Evolutionary conservation across 345 rosid genomes (phyloP).

Genomic region (Odontarrhena argentea): DNA sequence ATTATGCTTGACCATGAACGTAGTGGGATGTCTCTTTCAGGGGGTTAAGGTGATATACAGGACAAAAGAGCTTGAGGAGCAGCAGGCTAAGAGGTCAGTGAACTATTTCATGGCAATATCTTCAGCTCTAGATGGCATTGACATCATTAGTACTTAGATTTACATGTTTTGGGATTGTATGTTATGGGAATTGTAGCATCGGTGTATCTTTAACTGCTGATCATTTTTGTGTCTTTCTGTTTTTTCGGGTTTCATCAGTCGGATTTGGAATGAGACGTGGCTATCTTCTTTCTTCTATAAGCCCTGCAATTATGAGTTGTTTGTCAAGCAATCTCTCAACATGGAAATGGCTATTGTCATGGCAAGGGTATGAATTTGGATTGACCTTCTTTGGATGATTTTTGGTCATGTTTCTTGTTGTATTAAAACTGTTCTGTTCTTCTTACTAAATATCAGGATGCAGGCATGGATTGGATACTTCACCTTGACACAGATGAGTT

Average conservation of each 20-base stretch:
- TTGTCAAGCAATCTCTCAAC: conserved; percentile 97
- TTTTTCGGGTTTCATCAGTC: conserved; percentile 50
- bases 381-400: conserved; percentile 28
- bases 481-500: conserved; percentile 96
- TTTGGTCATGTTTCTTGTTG: conserved; percentile 17
- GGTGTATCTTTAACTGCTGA: conserved; percentile 23
- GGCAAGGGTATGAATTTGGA: conserved; percentile 85
- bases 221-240: background rate
- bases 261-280: conserved; percentile 99
- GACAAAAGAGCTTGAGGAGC: conserved; percentile 85
- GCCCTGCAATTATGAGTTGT: conserved; percentile 95
- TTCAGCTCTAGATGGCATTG: conserved; percentile 9
- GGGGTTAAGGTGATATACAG: conserved; percentile 86
- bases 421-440: conserved; percentile 9
- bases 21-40: conserved; percentile 45
- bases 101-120: background rate
- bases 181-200: background rate
- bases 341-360: conserved; percentile 99
- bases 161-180: conserved; percentile 12
- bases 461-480: conserved; percentile 87
- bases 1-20: conserved; percentile 1
- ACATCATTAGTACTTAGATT: background rate
- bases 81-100: conserved; percentile 82
- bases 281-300: conserved; percentile 88
- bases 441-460: conserved; percentile 56